Evolutionary conservation across 2,329 filamentous ascomycete species (phyloP).

Genomic region (Fusarium austroafricanum): DNA sequence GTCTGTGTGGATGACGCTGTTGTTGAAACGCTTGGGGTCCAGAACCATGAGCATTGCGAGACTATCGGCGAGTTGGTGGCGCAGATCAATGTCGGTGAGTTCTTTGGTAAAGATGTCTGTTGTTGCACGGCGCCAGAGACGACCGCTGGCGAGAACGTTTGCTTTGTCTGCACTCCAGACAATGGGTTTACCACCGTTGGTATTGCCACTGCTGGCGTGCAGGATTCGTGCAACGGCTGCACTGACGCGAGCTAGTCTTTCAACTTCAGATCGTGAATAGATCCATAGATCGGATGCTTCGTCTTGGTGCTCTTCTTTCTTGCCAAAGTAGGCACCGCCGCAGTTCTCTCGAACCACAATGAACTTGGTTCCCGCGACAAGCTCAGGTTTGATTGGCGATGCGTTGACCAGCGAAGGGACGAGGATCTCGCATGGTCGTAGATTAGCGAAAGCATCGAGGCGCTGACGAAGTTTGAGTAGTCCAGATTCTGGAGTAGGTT

Average conservation of each 20-base stretch:
- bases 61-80: constrained; percentile 61
- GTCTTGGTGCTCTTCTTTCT: constrained; percentile 57
- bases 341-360: constrained; percentile 63
- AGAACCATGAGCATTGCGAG: constrained; percentile 61
- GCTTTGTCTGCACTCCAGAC: constrained; percentile 65
- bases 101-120: constrained; percentile 55
- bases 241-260: constrained; percentile 59
- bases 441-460: constrained; percentile 62
- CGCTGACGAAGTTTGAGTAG: constrained; percentile 54
- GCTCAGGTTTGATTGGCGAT: constrained; percentile 58
- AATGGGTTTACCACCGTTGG: constrained; percentile 48
- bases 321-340: constrained; percentile 62
- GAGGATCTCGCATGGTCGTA: constrained; percentile 61
- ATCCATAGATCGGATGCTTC: constrained; percentile 61
- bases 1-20: constrained; percentile 58
- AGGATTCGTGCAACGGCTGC: constrained; percentile 57
- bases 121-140: constrained; percentile 61
- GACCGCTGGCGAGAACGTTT: constrained; percentile 62
- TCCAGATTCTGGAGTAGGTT: constrained; percentile 59
- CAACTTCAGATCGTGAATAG: constrained; percentile 59
- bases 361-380: constrained; percentile 60
- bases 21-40: constrained; percentile 60
- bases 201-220: constrained; percentile 36
- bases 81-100: constrained; percentile 56
- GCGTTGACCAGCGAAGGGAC: constrained; percentile 54